These are phyloP conservation scores for Coniochaeta hoffmannii DNA, from an alignment of 2,329 filamentous ascomycete species.

Conservation along the genomic window DNA sequence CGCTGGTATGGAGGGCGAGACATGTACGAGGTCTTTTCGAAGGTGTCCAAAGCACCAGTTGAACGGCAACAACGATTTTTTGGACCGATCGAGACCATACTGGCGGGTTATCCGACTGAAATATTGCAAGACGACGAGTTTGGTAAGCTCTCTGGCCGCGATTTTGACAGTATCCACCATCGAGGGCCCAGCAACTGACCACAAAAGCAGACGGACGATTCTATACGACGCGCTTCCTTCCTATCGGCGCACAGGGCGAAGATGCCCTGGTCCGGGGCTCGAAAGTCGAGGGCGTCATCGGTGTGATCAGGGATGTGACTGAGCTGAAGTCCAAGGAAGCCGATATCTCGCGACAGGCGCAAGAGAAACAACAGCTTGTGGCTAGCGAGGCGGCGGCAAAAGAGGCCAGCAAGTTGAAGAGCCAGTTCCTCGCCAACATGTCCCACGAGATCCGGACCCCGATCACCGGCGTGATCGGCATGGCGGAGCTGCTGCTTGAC, in stretches of 20 bases:
- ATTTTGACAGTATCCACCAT: conserved; percentile 8
- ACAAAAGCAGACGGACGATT: conserved; percentile 45
- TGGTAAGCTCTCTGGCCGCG: conserved; percentile 23
- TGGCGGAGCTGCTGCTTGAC: conserved; percentile 67
- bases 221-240: conserved; percentile 65
- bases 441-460: conserved; percentile 74
- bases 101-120: conserved; percentile 52
- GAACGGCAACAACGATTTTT: conserved; percentile 42
- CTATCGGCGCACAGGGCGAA: conserved; percentile 50
- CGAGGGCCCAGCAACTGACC: neutral
- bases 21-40: conserved; percentile 57
- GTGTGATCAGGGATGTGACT: conserved; percentile 74
- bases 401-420: conserved; percentile 73
- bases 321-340: conserved; percentile 59
- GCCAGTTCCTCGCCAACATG: conserved; percentile 74
- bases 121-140: conserved; percentile 58
- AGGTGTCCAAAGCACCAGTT: conserved; percentile 32
- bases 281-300: conserved; percentile 64
- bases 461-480: conserved; percentile 73
- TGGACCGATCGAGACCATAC: conserved; percentile 54
- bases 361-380: conserved; percentile 62
- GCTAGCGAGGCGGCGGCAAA: conserved; percentile 73
- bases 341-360: conserved; percentile 55
- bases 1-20: conserved; percentile 51
- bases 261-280: conserved; percentile 40